Evolutionary conservation across 179 eudicot species (phyloP).

Genomic region (Carnegiea gigantea): DNA sequence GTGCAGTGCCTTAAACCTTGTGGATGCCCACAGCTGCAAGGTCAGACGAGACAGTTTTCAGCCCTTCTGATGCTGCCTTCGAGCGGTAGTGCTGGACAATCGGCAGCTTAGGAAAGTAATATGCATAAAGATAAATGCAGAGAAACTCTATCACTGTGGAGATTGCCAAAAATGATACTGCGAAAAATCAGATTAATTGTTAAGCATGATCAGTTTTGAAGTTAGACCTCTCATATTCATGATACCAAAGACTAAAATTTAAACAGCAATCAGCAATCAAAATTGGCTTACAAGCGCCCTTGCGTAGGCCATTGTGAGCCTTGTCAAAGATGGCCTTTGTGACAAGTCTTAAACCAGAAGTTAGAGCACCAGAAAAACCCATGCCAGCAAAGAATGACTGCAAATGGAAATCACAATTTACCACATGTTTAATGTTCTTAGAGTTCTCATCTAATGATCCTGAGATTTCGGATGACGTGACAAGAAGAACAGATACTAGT

Average conservation of each 20-base stretch:
- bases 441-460: background rate
- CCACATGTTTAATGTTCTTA: background rate
- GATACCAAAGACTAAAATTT: no score
- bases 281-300: conserved; percentile 57
- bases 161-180: conserved; percentile 57
- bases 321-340: conserved; percentile 62
- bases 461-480: background rate
- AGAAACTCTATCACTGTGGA: conserved; percentile 44
- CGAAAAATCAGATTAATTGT: background rate
- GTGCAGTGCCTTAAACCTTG: conserved; percentile 1
- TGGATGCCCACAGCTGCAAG: conserved; percentile 61
- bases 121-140: conserved; percentile 51
- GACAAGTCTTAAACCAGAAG: conserved; percentile 60
- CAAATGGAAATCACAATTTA: background rate
- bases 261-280: background rate
- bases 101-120: conserved; percentile 52
- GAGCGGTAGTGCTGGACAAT: conserved; percentile 58
- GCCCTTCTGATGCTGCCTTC: conserved; percentile 65
- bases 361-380: conserved; percentile 65
- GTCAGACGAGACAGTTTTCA: conserved; percentile 57
- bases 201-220: background rate
- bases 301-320: conserved; percentile 56
- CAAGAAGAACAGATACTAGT: background rate
- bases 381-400: conserved; percentile 63
- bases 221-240: background rate